Evolutionary conservation across 768 basidiomycete genomes (phyloP).

Genomic region (Podaxis mareebaensis): DNA sequence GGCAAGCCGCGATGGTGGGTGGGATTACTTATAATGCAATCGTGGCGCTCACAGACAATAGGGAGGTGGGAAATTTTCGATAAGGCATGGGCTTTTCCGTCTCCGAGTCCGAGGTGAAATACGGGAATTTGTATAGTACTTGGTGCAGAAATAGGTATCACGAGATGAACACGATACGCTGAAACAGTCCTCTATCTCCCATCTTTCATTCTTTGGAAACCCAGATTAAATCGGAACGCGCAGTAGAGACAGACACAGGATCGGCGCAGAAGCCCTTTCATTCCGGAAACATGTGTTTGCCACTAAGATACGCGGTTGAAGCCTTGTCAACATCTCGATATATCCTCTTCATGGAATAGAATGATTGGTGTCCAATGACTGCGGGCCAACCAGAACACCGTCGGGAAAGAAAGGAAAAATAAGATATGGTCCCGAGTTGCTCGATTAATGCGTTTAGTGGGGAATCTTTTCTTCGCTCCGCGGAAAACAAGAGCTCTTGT

Average conservation of each 20-base stretch:
- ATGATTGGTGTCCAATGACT: neutral
- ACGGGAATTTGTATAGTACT: neutral
- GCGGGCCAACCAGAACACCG: neutral
- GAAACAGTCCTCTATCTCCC: neutral
- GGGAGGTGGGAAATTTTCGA: neutral
- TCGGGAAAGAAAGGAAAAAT: conserved; percentile 1
- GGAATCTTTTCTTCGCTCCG: conserved; percentile 8
- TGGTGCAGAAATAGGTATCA: neutral
- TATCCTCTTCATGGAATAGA: neutral
- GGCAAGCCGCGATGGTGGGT: neutral
- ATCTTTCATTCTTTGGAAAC: neutral
- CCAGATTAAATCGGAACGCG: neutral
- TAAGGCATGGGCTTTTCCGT: neutral
- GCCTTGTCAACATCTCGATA: neutral
- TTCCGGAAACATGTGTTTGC: neutral
- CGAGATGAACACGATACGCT: conserved; percentile 3
- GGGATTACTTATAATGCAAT: neutral
- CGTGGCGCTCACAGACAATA: neutral
- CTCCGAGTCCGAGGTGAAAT: conserved; percentile 2
- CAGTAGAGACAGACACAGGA: neutral
- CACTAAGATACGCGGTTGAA: neutral
- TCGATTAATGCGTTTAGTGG: neutral
- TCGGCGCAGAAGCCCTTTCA: conserved; percentile 3
- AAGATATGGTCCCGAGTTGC: conserved; percentile 7
- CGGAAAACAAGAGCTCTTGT: conserved; percentile 10